Conservation (phyloP, 306 rosid genomes). For the Potentilla sterilis region DNA sequence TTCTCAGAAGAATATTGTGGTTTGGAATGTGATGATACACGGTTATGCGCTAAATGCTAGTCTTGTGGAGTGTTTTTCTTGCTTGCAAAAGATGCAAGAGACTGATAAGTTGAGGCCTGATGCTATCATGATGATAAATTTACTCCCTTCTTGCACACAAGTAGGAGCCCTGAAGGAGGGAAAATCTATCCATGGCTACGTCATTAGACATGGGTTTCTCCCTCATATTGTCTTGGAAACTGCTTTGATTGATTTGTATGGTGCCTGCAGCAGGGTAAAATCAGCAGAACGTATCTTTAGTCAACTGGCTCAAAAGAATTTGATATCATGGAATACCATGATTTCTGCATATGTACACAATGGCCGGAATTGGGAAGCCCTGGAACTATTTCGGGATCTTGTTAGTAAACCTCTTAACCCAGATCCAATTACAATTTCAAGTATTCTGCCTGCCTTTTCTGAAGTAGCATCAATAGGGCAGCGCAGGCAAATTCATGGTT, state of each 20-base stretch:
- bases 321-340: slow-evolving; percentile 55
- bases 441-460: slow-evolving; percentile 50
- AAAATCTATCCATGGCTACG: slow-evolving; percentile 51
- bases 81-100: slow-evolving; percentile 45
- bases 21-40: slow-evolving; percentile 60
- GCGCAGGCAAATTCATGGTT: slow-evolving; percentile 54
- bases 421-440: slow-evolving; percentile 49
- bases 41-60: slow-evolving; percentile 34
- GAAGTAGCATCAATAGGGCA: slow-evolving; percentile 42
- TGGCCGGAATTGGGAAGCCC: slow-evolving; percentile 39
- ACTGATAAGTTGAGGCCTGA: slow-evolving; percentile 37
- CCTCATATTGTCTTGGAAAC: slow-evolving; percentile 57
- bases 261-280: slow-evolving; percentile 36
- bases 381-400: slow-evolving; percentile 38
- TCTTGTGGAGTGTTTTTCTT: slow-evolving; percentile 28
- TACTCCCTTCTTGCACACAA: slow-evolving; percentile 51
- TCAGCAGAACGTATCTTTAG: slow-evolving; percentile 37
- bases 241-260: slow-evolving; percentile 43
- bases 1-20: slow-evolving; percentile 36
- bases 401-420: slow-evolving; percentile 30
- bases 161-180: slow-evolving; percentile 41
- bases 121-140: slow-evolving; percentile 43
- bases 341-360: slow-evolving; percentile 40
- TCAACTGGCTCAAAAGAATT: slow-evolving; percentile 33
- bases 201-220: slow-evolving; percentile 52